Percentiles rank a stretch among this genome's conserved stretches.
Evolutionary conservation across 768 basidiomycete genomes (phyloP).

Genomic region (Phaeotremella skinneri): DNA sequence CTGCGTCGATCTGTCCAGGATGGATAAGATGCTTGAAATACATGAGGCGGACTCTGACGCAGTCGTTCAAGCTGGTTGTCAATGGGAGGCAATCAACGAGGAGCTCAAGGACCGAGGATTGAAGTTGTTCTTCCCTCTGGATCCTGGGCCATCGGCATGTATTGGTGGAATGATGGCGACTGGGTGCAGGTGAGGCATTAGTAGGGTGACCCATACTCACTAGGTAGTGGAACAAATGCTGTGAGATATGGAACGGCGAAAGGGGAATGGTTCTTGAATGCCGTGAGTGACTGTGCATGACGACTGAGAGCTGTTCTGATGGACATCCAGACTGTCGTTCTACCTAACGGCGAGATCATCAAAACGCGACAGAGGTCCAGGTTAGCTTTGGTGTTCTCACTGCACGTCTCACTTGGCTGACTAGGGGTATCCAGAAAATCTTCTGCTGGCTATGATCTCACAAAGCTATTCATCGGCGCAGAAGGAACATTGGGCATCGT

Average conservation of each 20-base stretch:
- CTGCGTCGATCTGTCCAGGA: constrained; percentile 71
- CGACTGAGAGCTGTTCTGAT: not conserved
- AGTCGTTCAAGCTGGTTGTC: constrained; percentile 48
- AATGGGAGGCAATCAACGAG: constrained; percentile 38
- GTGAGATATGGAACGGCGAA: constrained; percentile 76
- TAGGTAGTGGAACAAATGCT: constrained; percentile 64
- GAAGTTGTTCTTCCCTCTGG: constrained; percentile 72
- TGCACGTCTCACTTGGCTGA: not conserved
- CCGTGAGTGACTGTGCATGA: constrained; percentile 57
- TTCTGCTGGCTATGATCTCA: constrained; percentile 78
- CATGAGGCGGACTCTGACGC: constrained; percentile 46
- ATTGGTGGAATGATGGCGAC: constrained; percentile 87
- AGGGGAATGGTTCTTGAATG: constrained; percentile 79
- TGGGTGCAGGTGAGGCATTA: constrained; percentile 55
- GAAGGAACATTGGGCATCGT: constrained; percentile 85
- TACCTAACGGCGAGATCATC: constrained; percentile 82
- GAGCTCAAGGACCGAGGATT: constrained; percentile 68
- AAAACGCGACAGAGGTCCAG: constrained; percentile 63
- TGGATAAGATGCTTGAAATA: constrained; percentile 66
- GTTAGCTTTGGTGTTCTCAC: constrained; percentile 1
- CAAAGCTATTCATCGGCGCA: constrained; percentile 82
- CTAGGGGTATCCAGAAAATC: constrained; percentile 58
- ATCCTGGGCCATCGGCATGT: constrained; percentile 67
- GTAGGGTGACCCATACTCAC: not conserved
- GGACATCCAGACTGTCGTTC: constrained; percentile 69